Conservation (phyloP, 768 basidiomycete genomes). For the Russula sp. region DNA sequence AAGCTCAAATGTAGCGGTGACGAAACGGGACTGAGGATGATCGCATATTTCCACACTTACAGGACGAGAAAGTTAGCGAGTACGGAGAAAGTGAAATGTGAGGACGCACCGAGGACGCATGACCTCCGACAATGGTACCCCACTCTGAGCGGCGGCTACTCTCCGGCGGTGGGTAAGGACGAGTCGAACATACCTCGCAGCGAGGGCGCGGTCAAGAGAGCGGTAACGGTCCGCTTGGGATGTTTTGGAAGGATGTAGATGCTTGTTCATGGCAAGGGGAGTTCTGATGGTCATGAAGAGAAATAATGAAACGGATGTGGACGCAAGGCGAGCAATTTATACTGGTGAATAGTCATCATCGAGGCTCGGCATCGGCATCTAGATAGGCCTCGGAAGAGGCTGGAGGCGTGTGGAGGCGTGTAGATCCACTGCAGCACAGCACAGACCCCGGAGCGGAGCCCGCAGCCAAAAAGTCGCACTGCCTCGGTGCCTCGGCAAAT, state of each 20-base stretch:
- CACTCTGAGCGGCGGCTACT: conserved; percentile 2
- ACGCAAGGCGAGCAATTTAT: background rate
- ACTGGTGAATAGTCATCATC: background rate
- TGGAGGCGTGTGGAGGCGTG: too few species aligned
- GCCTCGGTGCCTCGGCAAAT: background rate
- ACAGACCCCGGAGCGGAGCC: too few species aligned
- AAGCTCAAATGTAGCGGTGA: conserved; percentile 49
- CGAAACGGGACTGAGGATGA: conserved; percentile 33
- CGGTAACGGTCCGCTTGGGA: conserved; percentile 7
- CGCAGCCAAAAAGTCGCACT: background rate
- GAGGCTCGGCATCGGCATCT: background rate
- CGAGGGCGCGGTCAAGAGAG: conserved; percentile 19
- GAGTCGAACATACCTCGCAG: conserved; percentile 15
- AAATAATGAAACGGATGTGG: background rate
- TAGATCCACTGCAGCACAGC: too few species aligned
- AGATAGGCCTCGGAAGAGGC: too few species aligned
- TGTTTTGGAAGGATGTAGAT: background rate
- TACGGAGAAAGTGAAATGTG: background rate
- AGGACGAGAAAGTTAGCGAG: background rate
- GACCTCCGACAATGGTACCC: background rate
- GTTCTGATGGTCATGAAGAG: conserved; percentile 17
- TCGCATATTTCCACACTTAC: conserved; percentile 43
- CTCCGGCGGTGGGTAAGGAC: conserved; percentile 20
- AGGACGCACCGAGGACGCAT: conserved; percentile 21
- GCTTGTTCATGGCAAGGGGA: conserved; percentile 5